Conservation (phyloP, 1,284 basidiomycete species). For the Stygiomarasmius scandens region DNA sequence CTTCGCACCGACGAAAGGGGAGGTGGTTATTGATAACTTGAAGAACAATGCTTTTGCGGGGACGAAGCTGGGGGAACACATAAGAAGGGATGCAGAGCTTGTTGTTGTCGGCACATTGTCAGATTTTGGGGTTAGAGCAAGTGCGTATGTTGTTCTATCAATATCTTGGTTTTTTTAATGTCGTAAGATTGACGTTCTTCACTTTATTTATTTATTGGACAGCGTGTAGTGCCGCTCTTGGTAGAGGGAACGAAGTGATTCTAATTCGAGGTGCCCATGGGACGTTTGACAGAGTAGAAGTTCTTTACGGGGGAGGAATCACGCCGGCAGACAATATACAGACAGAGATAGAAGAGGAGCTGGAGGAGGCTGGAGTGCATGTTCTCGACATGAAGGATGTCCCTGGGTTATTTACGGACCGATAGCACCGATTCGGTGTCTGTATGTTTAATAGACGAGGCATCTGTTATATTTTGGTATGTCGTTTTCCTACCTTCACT, state of each 20-base stretch:
- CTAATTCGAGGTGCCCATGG: constrained; percentile 65
- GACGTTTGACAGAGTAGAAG: constrained; percentile 65
- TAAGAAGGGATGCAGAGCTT: constrained; percentile 57
- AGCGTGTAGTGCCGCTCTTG: constrained; percentile 61
- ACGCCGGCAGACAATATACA: constrained; percentile 56
- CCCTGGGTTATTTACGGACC: constrained; percentile 55
- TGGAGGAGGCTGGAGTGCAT: constrained; percentile 66
- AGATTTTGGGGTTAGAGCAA: constrained; percentile 67
- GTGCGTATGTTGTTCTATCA: constrained; percentile 8
- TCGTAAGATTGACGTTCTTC: too few species aligned
- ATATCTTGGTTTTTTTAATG: background rate
- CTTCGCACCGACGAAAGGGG: constrained; percentile 45
- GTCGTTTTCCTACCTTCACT: too few species aligned
- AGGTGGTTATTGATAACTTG: constrained; percentile 62
- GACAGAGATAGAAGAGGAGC: constrained; percentile 60
- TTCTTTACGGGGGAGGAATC: constrained; percentile 53
- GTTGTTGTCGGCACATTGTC: constrained; percentile 68
- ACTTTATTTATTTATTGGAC: too few species aligned
- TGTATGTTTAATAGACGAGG: too few species aligned
- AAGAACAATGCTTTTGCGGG: constrained; percentile 73
- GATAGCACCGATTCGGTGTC: too few species aligned
- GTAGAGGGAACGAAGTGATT: constrained; percentile 64
- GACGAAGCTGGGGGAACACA: constrained; percentile 50
- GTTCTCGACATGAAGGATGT: constrained; percentile 67
- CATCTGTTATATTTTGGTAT: too few species aligned